Evolutionary conservation across 140 eudicot genomes (phyloP).

Genomic region (Flaveria floridana): DNA sequence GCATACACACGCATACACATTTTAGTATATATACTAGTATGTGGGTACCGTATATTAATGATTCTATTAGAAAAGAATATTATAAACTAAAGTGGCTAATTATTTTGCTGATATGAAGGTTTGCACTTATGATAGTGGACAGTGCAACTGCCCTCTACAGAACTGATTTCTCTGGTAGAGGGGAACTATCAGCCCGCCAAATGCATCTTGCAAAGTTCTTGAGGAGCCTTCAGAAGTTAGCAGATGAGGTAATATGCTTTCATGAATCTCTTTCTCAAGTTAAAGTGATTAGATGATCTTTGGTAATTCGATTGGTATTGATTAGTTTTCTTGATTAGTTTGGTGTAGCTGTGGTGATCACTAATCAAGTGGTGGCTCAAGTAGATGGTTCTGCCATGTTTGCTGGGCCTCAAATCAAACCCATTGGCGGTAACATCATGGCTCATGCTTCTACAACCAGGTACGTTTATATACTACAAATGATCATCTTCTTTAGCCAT

Average conservation of each 20-base stretch:
- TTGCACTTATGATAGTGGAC: slow-evolving; percentile 93
- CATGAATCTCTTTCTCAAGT: background rate
- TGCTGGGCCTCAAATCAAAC: slow-evolving; percentile 92
- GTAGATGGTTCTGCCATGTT: slow-evolving; percentile 95
- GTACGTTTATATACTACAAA: slow-evolving; percentile 34
- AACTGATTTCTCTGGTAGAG: slow-evolving; percentile 92
- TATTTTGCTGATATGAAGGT: slow-evolving; percentile 41
- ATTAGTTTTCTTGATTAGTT: slow-evolving; percentile 41
- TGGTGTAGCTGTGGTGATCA: slow-evolving; percentile 94
- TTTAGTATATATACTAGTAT: background rate
- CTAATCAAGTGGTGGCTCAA: slow-evolving; percentile 97
- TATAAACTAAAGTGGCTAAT: background rate
- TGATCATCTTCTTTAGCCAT: background rate
- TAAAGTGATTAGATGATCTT: slow-evolving; percentile 5
- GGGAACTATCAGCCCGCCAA: slow-evolving; percentile 90
- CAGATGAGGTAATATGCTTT: slow-evolving; percentile 64
- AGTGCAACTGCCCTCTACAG: slow-evolving; percentile 98
- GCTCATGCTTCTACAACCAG: slow-evolving; percentile 98
- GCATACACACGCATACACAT: background rate
- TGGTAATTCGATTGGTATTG: background rate
- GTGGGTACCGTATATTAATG: slow-evolving; percentile 5
- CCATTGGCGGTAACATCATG: slow-evolving; percentile 97
- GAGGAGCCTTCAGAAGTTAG: slow-evolving; percentile 93
- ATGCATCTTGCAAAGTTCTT: slow-evolving; percentile 98
- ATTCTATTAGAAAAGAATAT: background rate